Conservation (phyloP, 2,329 filamentous ascomycete genomes). For the Arthrobotrys megalospora region DNA sequence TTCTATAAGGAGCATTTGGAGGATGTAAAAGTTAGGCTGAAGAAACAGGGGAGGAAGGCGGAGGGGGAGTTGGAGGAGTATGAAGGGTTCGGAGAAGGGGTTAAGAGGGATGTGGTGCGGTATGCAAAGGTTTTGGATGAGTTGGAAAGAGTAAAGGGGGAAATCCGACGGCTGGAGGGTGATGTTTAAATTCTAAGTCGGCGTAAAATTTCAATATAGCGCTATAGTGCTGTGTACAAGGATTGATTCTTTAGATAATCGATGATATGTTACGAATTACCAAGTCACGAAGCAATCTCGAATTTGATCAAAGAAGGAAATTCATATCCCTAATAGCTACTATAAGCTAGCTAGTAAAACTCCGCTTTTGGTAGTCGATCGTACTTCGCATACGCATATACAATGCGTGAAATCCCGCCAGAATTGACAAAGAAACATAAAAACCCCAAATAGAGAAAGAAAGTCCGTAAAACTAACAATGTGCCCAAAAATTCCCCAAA, state of each 20-base stretch:
- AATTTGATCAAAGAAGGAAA: constrained; percentile 3
- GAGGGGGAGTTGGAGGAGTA: constrained; percentile 63
- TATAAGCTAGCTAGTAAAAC: constrained; percentile 17
- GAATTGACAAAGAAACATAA: constrained; percentile 6
- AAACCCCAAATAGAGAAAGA: constrained; percentile 21
- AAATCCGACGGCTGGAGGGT: constrained; percentile 38
- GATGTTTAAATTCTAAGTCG: constrained; percentile 2
- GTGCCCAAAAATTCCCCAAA: constrained; percentile 6
- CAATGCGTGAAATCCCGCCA: not conserved
- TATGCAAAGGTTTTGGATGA: constrained; percentile 52
- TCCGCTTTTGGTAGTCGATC: constrained; percentile 25
- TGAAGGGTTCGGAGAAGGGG: constrained; percentile 47
- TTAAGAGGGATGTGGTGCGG: constrained; percentile 42
- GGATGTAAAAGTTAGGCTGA: constrained; percentile 62
- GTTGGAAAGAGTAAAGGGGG: constrained; percentile 25
- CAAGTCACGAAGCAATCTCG: not conserved
- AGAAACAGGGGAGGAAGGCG: constrained; percentile 61
- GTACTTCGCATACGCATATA: constrained; percentile 11
- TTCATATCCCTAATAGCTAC: constrained; percentile 26
- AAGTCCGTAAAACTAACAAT: constrained; percentile 32
- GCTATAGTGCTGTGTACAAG: no score
- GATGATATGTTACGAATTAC: not conserved
- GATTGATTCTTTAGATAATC: not conserved
- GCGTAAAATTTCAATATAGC: no score
- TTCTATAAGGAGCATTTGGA: constrained; percentile 64